Conservation (phyloP, 106 monocot species). For the Alisma plantagoaquatica region DNA sequence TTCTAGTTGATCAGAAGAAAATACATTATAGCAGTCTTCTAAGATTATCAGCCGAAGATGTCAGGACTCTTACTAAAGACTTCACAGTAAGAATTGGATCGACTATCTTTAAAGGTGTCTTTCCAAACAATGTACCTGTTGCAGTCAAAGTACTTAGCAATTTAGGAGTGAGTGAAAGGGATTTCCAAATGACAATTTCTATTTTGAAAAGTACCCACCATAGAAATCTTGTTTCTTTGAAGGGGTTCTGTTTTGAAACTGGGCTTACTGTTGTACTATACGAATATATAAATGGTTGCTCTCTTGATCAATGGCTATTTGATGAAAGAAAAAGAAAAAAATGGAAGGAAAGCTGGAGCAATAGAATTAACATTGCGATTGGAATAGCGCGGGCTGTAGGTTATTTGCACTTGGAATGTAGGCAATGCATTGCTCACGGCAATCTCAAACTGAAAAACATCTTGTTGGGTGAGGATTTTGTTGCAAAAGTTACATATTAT, state of each 20-base stretch:
- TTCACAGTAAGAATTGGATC: conserved; percentile 16
- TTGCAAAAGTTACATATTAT: conserved; percentile 15
- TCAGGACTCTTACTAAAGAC: conserved; percentile 5
- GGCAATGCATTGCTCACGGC: conserved; percentile 19
- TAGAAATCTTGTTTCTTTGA: conserved; percentile 12
- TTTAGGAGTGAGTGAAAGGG: conserved; percentile 21
- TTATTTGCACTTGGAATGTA: conserved; percentile 18
- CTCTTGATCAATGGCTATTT: conserved; percentile 8
- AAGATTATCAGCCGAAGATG: conserved; percentile 4
- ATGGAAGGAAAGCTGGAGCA: conserved; percentile 17
- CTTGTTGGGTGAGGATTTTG: conserved; percentile 7
- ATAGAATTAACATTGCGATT: conserved; percentile 14
- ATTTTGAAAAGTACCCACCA: conserved; percentile 12
- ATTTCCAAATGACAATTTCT: no score
- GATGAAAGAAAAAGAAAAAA: conserved; percentile 4
- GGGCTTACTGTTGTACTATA: conserved; percentile 11
- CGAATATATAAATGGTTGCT: conserved; percentile 9
- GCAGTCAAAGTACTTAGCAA: conserved; percentile 13
- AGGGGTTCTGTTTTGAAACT: conserved; percentile 10
- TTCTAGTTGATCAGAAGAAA: no score
- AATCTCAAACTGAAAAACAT: conserved; percentile 21
- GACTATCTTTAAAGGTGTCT: conserved; percentile 11
- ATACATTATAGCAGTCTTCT: conserved; percentile 7
- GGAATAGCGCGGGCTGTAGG: conserved; percentile 16
- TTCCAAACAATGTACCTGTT: conserved; percentile 3